Evolutionary conservation across 345 rosid species (phyloP), one percentile per base, ranked within the genome.

Genomic region (Citrus medica): DNA sequence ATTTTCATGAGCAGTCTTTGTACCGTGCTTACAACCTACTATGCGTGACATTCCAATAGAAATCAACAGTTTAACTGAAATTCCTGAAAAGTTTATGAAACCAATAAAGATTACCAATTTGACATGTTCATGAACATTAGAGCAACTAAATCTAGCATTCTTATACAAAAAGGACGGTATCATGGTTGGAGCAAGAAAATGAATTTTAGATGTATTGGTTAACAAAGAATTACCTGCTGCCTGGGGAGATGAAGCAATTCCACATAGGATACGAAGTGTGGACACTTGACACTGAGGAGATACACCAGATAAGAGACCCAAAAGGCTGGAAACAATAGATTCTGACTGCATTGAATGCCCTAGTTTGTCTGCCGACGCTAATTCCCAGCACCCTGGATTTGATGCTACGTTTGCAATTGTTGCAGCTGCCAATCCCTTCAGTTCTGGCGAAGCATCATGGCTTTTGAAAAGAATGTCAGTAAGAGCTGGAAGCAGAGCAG

Each of bases 371-470:
- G 74, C 81, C 78, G 65, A 40, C 60, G 87, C 85, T 72, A 84
- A 82, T 74, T 86, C 87, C 89, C 89, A 86, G 74, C 69, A 83
- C 59, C 87, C 87, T 69, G 84, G 84, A 84, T 84, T 84, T 30
- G 84, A 86, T 51, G 81, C 89, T 69, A 84, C 79, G 32, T 86
- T 86, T 61, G 86, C 87, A 9, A 84, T 61, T 66, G 70, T 80
- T 27, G 83, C 80, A 65, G 87, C 83, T 40, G 89, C 86, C 38
- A 82, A 72, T 65, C 84, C 86, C 67, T 32, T 76, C 71, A 74
- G 58, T 70, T 84, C 84, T 4, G 60, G 25, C 40, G 81, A 75
- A 68, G 74, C 64, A 67, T 71, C 71, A 69, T 81, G 71, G 14
- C 75, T 63, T 58, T 64, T 61, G 4, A 87, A 84, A 78, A 87